phyloP scores from a whole-genome alignment of 306 rosid species.

The Citrullus mucosospermus region DNA sequence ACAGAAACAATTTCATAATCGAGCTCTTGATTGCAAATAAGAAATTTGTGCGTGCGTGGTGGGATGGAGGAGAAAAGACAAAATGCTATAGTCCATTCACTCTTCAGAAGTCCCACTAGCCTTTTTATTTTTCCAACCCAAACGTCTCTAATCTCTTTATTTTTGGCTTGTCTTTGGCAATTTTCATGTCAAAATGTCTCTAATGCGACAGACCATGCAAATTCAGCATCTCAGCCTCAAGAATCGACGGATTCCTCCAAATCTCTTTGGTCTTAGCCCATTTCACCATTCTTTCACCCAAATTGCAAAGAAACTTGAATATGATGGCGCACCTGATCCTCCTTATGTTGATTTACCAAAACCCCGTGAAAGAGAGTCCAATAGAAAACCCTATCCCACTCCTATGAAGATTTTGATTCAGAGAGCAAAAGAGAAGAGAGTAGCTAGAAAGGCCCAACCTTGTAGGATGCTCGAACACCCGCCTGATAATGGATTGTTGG shows the following conservation, averaged over 20 bases:
- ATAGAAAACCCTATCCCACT: slow-evolving; percentile 59
- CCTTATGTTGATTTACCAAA: slow-evolving; percentile 47
- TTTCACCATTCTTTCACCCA: neutral
- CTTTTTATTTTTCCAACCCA: too few species aligned
- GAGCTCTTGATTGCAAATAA: too few species aligned
- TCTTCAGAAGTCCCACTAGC: too few species aligned
- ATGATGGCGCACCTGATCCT: slow-evolving; percentile 9
- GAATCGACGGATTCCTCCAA: neutral
- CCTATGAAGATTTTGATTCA: slow-evolving; percentile 67
- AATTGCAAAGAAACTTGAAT: neutral
- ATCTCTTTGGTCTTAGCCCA: neutral
- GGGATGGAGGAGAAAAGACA: too few species aligned
- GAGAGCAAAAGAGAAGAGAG: slow-evolving; percentile 54
- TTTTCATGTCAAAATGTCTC: neutral
- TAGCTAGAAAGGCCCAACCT: slow-evolving; percentile 46
- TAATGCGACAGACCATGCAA: neutral
- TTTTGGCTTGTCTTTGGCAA: too few species aligned
- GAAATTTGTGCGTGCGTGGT: too few species aligned
- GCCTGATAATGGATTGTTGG: slow-evolving; percentile 63
- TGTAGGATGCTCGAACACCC: slow-evolving; percentile 46
- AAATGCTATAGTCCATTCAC: too few species aligned
- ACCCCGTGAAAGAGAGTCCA: slow-evolving; percentile 32
- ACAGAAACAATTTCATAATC: too few species aligned
- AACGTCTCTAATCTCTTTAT: too few species aligned
- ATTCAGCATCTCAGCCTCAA: neutral